Base-by-base conservation (phyloP, 2,329 filamentous ascomycete genomes). In the Fusarium tanahbumbuense region DNA sequence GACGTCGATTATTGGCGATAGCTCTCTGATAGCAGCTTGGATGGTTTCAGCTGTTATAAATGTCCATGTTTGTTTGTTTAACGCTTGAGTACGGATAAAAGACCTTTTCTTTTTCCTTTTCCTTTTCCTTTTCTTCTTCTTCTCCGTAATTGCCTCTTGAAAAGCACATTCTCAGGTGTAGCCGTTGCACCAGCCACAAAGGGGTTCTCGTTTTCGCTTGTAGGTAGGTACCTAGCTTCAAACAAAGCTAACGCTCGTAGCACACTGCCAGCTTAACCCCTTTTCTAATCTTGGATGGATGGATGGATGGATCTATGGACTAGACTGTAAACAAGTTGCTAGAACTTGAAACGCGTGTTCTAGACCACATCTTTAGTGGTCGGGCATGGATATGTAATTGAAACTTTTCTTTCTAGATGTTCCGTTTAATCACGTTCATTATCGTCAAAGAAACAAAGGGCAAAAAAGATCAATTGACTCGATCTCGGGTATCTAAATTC, bases 401-500 rank as follows among this genome's bases (percentile, higher is more conserved):
- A 49, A 64, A 50, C 49, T 28, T 56, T 60, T 53, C 23, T 34
- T 45, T 27, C 20, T 44, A 22, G 23, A 27, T 27, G 45, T 32
- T 23, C 18, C 40, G 30, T 40, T 28, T 37, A 49, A 34, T 41
- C 37, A 23, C 56, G 42, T 41, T 40, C 25, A 28, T 48, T 42
- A 37, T 41, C 23, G 27, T 15, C 8, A n/a, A 37, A 37, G 34
- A 37, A 37, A 28, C 28, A 28, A 28, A 28, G 11, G 28, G 28
- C 28, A 28, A 28, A 22, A 7, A 22, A 53, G 22, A 8, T 28
- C 48, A 56, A 20, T 20, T 48, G 46, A 25, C 64, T 68, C 27
- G 34, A 53, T 56, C 40, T 58, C 40, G 68, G 68, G 64, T 71
- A 71, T 69, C 54, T 52, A 48, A 69, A 61, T 50, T 69, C 56